phyloP scores from a whole-genome alignment of 2,329 filamentous ascomycete genomes.

The Xylaria polymorpha region DNA sequence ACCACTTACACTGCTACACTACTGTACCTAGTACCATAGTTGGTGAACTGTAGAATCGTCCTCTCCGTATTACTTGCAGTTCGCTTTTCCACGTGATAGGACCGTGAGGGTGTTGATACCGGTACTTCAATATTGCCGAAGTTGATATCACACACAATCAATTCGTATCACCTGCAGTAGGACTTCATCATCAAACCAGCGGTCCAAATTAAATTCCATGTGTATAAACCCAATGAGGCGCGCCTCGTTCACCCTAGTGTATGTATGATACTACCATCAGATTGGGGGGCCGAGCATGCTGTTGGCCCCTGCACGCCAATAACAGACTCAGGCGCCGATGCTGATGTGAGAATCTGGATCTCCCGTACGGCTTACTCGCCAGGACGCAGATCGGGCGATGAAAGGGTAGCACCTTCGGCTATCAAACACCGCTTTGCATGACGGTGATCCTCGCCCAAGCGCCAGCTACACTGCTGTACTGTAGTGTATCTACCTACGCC shows the following conservation, averaged over 20 bases:
- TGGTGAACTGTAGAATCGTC: constrained; percentile 2
- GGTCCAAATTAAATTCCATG: constrained; percentile 12
- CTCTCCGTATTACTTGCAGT: constrained; percentile 34
- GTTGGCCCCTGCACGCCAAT: constrained; percentile 20
- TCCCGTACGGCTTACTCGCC: constrained; percentile 26
- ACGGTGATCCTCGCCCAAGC: constrained; percentile 31
- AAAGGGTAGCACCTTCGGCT: constrained; percentile 35
- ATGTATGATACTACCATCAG: constrained; percentile 20
- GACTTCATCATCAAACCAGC: constrained; percentile 13
- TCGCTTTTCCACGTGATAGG: constrained; percentile 37
- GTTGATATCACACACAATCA: constrained; percentile 26
- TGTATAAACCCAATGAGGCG: constrained; percentile 30
- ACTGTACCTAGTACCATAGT: too few species aligned
- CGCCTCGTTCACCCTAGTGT: constrained; percentile 13
- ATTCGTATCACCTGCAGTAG: constrained; percentile 24
- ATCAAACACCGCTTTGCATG: constrained; percentile 36
- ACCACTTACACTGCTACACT: too few species aligned
- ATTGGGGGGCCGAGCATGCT: constrained; percentile 12
- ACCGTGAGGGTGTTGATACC: constrained; percentile 13
- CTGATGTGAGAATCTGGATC: constrained; percentile 39
- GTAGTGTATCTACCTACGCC: neutral
- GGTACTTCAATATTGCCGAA: constrained; percentile 26
- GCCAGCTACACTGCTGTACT: constrained; percentile 3
- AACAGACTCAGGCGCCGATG: constrained; percentile 21
- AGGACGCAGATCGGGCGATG: constrained; percentile 36